Percentiles rank a stretch among this genome's conserved stretches.
Conservation (phyloP, 345 rosid genomes). For the Salix suchowensis region DNA sequence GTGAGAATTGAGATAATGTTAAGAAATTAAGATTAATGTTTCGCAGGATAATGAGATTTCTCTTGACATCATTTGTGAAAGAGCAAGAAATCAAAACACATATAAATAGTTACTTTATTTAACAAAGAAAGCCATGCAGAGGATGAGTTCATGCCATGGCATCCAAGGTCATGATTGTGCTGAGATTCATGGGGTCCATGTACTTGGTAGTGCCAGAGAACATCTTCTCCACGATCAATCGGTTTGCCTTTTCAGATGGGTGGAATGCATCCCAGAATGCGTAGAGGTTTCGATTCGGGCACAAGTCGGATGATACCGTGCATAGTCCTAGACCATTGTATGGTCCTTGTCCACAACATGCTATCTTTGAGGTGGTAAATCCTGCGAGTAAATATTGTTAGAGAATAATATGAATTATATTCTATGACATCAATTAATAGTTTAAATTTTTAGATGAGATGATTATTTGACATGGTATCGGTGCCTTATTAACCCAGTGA, state of each 20-base stretch:
- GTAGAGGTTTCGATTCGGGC: slow-evolving; percentile 46
- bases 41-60: too few species aligned
- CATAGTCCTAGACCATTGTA: slow-evolving; percentile 74
- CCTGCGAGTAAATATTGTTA: slow-evolving; percentile 32
- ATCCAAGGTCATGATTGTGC: slow-evolving; percentile 47
- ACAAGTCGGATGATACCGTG: slow-evolving; percentile 57
- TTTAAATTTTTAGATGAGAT: too few species aligned
- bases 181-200: slow-evolving; percentile 90
- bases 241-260: slow-evolving; percentile 70
- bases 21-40: too few species aligned
- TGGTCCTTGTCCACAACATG: slow-evolving; percentile 85
- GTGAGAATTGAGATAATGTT: too few species aligned
- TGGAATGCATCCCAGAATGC: slow-evolving; percentile 79
- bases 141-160: neutral
- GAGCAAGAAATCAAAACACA: neutral
- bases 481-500: too few species aligned
- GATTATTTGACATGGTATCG: too few species aligned
- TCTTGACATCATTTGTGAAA: too few species aligned
- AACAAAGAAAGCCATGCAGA: neutral
- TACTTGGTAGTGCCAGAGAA: slow-evolving; percentile 36
- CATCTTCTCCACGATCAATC: slow-evolving; percentile 39
- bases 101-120: neutral
- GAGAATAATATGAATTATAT: too few species aligned
- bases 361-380: slow-evolving; percentile 49
- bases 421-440: rapidly evolving